These are phyloP conservation scores for Ganoderma leucocontextum DNA, from an alignment of 1,284 basidiomycete genomes.

Conservation along the genomic window DNA sequence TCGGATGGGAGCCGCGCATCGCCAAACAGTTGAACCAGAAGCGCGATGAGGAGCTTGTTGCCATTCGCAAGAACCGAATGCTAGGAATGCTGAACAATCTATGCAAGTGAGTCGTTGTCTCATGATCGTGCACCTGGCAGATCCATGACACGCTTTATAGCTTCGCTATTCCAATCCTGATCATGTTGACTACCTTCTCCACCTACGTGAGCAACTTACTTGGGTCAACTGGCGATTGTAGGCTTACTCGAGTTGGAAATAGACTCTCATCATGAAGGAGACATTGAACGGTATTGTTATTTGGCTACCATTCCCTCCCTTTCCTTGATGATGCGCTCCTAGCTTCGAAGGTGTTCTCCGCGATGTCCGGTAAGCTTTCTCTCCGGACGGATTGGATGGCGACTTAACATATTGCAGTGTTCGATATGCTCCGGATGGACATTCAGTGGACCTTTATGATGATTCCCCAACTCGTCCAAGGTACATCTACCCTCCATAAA, in stretches of 20 bases:
- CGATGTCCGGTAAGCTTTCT: slow-evolving; percentile 43
- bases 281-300: slow-evolving; percentile 40
- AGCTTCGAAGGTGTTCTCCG: slow-evolving; percentile 51
- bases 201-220: slow-evolving; percentile 52
- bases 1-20: slow-evolving; percentile 58
- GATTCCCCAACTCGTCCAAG: slow-evolving; percentile 44
- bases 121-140: not conserved
- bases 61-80: slow-evolving; percentile 46
- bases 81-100: slow-evolving; percentile 19
- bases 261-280: slow-evolving; percentile 47
- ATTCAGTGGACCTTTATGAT: slow-evolving; percentile 43
- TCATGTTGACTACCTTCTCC: slow-evolving; percentile 73
- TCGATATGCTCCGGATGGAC: slow-evolving; percentile 47
- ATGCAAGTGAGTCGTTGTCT: slow-evolving; percentile 20
- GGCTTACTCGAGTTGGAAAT: not conserved
- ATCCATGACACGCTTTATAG: slow-evolving; percentile 42
- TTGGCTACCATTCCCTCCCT: not conserved
- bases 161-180: slow-evolving; percentile 67
- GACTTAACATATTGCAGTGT: slow-evolving; percentile 35
- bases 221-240: not conserved
- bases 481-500: not conserved
- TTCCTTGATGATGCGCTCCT: slow-evolving; percentile 28
- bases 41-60: slow-evolving; percentile 63
- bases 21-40: slow-evolving; percentile 54
- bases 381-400: too few relatives aligned